Evolutionary conservation across 2,329 filamentous ascomycete species (phyloP).

Genomic region (Penicillium brasilianum): DNA sequence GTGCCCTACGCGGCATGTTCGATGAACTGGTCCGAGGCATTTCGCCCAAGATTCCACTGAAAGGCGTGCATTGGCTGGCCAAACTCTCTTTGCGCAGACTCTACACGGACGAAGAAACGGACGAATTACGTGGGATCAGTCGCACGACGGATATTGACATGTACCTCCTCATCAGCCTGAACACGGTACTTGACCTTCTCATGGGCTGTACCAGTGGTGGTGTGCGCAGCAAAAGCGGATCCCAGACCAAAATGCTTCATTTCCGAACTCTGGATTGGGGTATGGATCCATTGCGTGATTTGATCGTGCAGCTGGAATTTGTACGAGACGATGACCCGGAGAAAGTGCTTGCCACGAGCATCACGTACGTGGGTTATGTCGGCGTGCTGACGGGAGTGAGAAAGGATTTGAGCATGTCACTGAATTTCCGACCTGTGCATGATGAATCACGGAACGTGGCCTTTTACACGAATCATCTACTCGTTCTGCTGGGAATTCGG

Average conservation of each 20-base stretch:
- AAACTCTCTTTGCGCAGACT: slow-evolving; percentile 57
- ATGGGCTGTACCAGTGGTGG: slow-evolving; percentile 69
- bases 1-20: slow-evolving; percentile 55
- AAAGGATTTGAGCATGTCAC: slow-evolving; percentile 52
- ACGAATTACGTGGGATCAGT: slow-evolving; percentile 65
- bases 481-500: slow-evolving; percentile 60
- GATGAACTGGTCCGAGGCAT: slow-evolving; percentile 53
- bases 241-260: slow-evolving; percentile 38
- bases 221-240: slow-evolving; percentile 29
- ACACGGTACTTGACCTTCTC: slow-evolving; percentile 66
- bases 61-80: slow-evolving; percentile 46
- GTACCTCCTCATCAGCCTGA: slow-evolving; percentile 66
- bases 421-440: slow-evolving; percentile 60
- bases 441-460: slow-evolving; percentile 48
- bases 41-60: slow-evolving; percentile 32
- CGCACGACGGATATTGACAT: slow-evolving; percentile 58
- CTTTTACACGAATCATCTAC: slow-evolving; percentile 56
- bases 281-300: slow-evolving; percentile 56
- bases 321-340: slow-evolving; percentile 41
- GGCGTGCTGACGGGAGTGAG: slow-evolving; percentile 57
- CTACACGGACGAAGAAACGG: slow-evolving; percentile 61
- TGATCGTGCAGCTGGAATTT: slow-evolving; percentile 61
- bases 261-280: slow-evolving; percentile 59
- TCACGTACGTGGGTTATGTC: slow-evolving; percentile 58
- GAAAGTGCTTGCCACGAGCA: slow-evolving; percentile 50